A percentile compares a stretch with the other conserved stretches of the same genome.
phyloP scores from a whole-genome alignment of 2,329 filamentous ascomycete species.

The Fusarium sp. region DNA sequence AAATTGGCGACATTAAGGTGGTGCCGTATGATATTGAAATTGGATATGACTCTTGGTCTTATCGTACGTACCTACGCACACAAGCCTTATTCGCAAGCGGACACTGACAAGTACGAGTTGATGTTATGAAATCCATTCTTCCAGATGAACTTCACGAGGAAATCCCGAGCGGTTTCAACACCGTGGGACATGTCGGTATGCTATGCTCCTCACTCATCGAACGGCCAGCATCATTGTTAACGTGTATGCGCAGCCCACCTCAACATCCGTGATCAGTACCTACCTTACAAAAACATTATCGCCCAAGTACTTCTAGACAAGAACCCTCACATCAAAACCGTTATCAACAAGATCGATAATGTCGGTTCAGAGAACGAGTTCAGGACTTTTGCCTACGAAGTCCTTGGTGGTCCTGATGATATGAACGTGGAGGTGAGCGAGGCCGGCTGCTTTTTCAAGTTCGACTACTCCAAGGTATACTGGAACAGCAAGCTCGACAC shows the following conservation, averaged over 20 bases:
- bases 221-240: background rate
- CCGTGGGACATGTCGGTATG: conserved; percentile 85
- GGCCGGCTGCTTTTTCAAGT: conserved; percentile 85
- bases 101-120: conserved; percentile 60
- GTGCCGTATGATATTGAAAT: conserved; percentile 80
- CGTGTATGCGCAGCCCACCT: conserved; percentile 72
- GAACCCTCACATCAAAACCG: conserved; percentile 81
- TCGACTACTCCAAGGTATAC: conserved; percentile 97
- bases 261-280: conserved; percentile 84
- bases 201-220: conserved; percentile 51
- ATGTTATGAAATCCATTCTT: conserved; percentile 84
- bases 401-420: conserved; percentile 83
- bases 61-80: conserved; percentile 65
- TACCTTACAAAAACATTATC: conserved; percentile 87
- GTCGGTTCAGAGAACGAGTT: conserved; percentile 88
- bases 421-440: conserved; percentile 85
- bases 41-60: conserved; percentile 87
- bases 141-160: conserved; percentile 83
- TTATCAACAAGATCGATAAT: conserved; percentile 94
- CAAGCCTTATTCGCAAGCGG: background rate
- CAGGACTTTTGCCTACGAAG: conserved; percentile 91
- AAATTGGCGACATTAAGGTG: conserved; percentile 73
- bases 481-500: conserved; percentile 94
- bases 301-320: conserved; percentile 90
- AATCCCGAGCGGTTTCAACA: conserved; percentile 85